phyloP scores from a whole-genome alignment of 2,329 filamentous ascomycete species.

The Aurifilum marmelostoma region DNA sequence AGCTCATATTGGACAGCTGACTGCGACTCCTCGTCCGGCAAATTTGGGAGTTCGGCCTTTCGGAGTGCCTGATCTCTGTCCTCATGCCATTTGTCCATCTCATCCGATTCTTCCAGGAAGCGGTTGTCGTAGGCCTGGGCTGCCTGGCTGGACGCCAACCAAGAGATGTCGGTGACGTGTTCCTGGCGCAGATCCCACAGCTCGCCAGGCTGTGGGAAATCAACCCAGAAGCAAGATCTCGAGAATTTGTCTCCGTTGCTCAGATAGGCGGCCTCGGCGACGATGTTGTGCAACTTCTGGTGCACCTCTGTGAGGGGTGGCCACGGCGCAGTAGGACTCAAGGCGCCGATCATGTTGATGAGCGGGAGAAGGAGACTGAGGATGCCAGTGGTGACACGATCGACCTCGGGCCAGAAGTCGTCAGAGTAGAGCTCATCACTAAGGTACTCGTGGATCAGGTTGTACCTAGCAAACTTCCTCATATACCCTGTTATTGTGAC shows the following conservation, averaged over 20 bases:
- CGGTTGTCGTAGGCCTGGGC: constrained; percentile 22
- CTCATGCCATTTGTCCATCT: neutral
- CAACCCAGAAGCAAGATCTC: constrained; percentile 37
- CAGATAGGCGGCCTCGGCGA: constrained; percentile 39
- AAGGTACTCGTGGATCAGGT: constrained; percentile 32
- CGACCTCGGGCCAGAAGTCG: constrained; percentile 44
- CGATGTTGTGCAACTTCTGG: constrained; percentile 39
- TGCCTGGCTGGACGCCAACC: constrained; percentile 28
- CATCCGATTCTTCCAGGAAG: constrained; percentile 20
- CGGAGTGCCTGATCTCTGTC: neutral
- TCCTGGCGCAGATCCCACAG: constrained; percentile 34
- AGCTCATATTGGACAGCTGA: neutral
- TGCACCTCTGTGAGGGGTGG: constrained; percentile 34
- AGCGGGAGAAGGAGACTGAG: constrained; percentile 42
- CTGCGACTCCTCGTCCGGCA: neutral
- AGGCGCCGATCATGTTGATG: constrained; percentile 36
- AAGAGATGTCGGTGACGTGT: constrained; percentile 33
- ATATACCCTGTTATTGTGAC: constrained; percentile 10
- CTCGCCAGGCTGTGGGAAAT: constrained; percentile 36
- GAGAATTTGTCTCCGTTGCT: constrained; percentile 38
- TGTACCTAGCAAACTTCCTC: constrained; percentile 16
- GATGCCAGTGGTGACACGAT: constrained; percentile 31
- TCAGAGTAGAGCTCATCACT: constrained; percentile 33
- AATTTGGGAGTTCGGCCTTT: too few relatives aligned
- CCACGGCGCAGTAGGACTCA: constrained; percentile 21